These are phyloP conservation scores for Metschnikowia koreensis DNA, from an alignment of 805 yeast genomes.

Conservation along the genomic window DNA sequence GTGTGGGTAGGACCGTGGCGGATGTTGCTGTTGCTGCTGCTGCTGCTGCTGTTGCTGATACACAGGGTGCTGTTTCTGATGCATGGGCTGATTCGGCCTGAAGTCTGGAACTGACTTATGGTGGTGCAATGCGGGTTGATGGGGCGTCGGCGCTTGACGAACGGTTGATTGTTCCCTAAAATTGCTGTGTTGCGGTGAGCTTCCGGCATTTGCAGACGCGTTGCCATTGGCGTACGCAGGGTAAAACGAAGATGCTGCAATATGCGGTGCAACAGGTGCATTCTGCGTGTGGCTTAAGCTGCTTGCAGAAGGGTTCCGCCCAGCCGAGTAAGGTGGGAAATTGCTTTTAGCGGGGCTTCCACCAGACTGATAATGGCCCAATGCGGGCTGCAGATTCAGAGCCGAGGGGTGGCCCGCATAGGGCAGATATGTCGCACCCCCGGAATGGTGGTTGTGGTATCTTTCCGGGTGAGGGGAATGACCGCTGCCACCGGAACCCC, in stretches of 20 bases:
- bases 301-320: conserved; percentile 2
- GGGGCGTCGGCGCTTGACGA: neutral
- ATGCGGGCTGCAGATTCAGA: conserved; percentile 2
- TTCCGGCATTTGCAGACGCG: neutral
- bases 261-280: neutral
- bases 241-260: neutral
- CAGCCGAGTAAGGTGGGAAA: neutral
- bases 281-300: conserved; percentile 1
- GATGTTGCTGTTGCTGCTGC: conserved; percentile 1
- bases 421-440: neutral
- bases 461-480: neutral
- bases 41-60: neutral
- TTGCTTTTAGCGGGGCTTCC: conserved; percentile 3
- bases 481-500: neutral
- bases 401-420: conserved; percentile 3
- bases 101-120: conserved; percentile 5
- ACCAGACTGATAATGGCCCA: neutral
- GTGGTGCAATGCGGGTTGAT: neutral
- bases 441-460: neutral
- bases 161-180: conserved; percentile 2
- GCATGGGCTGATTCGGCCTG: conserved; percentile 6
- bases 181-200: neutral
- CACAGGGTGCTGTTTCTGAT: conserved; percentile 3
- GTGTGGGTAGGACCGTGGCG: too few species aligned
- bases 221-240: neutral